Conservation (phyloP, 495 filamentous ascomycete genomes). For the Penicillium robsamsonii region DNA sequence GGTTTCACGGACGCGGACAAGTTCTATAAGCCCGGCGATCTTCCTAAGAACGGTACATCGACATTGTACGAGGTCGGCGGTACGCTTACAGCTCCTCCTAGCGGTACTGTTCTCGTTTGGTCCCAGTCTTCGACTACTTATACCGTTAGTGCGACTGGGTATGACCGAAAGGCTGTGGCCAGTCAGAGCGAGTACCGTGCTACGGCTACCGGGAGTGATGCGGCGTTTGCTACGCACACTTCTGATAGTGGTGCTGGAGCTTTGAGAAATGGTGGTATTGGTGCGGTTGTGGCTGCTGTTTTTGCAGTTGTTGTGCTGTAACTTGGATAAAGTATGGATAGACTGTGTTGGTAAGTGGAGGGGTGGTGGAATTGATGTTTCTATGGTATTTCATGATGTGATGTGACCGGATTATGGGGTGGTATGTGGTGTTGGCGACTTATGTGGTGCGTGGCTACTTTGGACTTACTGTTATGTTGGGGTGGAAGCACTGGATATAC, state of each 20-base stretch:
- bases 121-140: conserved; percentile 25
- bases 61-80: conserved; percentile 26
- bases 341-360: not conserved
- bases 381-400: not conserved
- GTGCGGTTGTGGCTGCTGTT: conserved; percentile 14
- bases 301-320: conserved; percentile 13
- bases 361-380: not conserved
- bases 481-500: not conserved
- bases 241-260: conserved; percentile 13
- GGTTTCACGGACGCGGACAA: conserved; percentile 26
- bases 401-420: not conserved
- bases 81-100: conserved; percentile 23
- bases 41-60: conserved; percentile 23
- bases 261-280: conserved; percentile 5
- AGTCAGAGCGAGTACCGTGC: conserved; percentile 22
- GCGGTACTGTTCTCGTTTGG: conserved; percentile 29
- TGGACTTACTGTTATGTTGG: not conserved
- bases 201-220: conserved; percentile 22
- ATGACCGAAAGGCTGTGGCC: conserved; percentile 23
- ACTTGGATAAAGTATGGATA: not conserved
- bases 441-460: not conserved
- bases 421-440: not conserved
- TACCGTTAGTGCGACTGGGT: conserved; percentile 28
- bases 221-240: conserved; percentile 17
- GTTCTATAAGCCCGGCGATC: conserved; percentile 27